Conservation (phyloP, 345 rosid species). For the Litchi chinensis region DNA sequence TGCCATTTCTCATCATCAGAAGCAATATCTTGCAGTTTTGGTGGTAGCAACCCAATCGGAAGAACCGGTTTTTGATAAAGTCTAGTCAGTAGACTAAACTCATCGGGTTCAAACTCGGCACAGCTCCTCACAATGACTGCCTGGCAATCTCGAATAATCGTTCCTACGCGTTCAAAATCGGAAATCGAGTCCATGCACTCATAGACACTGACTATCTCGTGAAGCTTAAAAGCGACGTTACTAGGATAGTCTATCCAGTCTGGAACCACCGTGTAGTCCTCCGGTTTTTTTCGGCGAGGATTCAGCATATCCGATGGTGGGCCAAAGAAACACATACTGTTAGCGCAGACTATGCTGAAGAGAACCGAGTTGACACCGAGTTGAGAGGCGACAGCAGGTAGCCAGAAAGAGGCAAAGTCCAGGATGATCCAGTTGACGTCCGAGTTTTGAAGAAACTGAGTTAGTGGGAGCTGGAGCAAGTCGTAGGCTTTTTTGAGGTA, state of each 20-base stretch:
- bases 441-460: neutral
- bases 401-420: slow-evolving; percentile 17
- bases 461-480: slow-evolving; percentile 1
- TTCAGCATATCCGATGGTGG: slow-evolving; percentile 22
- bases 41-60: neutral
- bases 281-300: slow-evolving; percentile 15
- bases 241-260: slow-evolving; percentile 34
- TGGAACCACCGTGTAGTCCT: slow-evolving; percentile 38
- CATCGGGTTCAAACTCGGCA: slow-evolving; percentile 25
- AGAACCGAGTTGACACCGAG: slow-evolving; percentile 25
- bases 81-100: slow-evolving; percentile 13
- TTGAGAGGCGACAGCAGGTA: slow-evolving; percentile 10
- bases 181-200: slow-evolving; percentile 21
- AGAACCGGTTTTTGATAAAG: slow-evolving; percentile 9
- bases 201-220: slow-evolving; percentile 12
- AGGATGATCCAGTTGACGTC: slow-evolving; percentile 14
- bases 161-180: neutral
- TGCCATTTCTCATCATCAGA: neutral
- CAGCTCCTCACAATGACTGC: slow-evolving; percentile 21
- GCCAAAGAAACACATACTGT: neutral
- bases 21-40: neutral
- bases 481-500: slow-evolving; percentile 14
- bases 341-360: slow-evolving; percentile 35
- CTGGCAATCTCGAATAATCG: neutral
- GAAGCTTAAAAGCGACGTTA: slow-evolving; percentile 20